phyloP scores from a whole-genome alignment of 31 red algal species.

The Asparagopsis taxiformis region DNA sequence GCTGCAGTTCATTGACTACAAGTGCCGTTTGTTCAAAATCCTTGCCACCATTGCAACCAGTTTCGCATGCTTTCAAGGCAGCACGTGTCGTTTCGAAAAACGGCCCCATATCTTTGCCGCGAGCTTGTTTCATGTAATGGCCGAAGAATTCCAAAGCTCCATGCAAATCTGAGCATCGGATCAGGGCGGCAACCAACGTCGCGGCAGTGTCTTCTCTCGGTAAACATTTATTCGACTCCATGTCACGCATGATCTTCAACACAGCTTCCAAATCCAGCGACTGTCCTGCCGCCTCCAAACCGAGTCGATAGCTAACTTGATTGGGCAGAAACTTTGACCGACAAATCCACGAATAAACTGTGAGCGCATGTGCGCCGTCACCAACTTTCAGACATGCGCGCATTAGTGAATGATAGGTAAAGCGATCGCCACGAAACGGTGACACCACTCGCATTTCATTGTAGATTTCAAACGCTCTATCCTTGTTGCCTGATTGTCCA shows the following conservation, averaged over 20 bases:
- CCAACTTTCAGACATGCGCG: slow-evolving; percentile 8
- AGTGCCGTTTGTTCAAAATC: slow-evolving; percentile 23
- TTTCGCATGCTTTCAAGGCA: slow-evolving; percentile 19
- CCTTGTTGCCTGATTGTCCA: background rate
- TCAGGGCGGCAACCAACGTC: slow-evolving; percentile 7
- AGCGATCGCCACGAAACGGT: slow-evolving; percentile 32
- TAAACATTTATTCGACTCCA: background rate
- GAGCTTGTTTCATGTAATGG: background rate
- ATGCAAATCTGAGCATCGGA: slow-evolving; percentile 51
- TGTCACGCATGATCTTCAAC: slow-evolving; percentile 11
- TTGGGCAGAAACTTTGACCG: slow-evolving; percentile 23
- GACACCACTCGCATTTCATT: slow-evolving; percentile 39
- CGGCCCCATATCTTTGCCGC: background rate
- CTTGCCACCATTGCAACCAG: background rate
- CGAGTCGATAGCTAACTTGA: slow-evolving; percentile 37
- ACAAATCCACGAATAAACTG: slow-evolving; percentile 8
- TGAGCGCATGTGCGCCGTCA: background rate
- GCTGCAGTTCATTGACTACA: slow-evolving; percentile 39
- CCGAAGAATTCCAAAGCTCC: slow-evolving; percentile 19
- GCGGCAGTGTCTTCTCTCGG: slow-evolving; percentile 27
- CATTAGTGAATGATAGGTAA: slow-evolving; percentile 31
- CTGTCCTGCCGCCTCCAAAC: slow-evolving; percentile 19
- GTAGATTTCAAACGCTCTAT: slow-evolving; percentile 47
- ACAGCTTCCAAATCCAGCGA: slow-evolving; percentile 40
- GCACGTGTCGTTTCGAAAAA: slow-evolving; percentile 25